phyloP scores from a whole-genome alignment of 768 basidiomycete genomes.

The Xanthoconium purpureum region DNA sequence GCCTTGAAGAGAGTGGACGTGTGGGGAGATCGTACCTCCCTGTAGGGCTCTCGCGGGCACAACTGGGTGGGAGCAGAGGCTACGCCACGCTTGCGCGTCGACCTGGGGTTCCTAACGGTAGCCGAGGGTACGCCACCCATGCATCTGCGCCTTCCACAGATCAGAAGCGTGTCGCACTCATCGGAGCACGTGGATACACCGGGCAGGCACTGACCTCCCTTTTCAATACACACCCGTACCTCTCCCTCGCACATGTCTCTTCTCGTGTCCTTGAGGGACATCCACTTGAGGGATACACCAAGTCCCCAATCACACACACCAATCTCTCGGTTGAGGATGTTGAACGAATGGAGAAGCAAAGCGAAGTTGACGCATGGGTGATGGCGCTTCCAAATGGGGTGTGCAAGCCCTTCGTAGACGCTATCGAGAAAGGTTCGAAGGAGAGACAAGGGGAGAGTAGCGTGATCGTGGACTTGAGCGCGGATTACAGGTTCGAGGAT shows the following conservation, averaged over 20 bases:
- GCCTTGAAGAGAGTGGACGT: conserved; percentile 71
- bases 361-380: conserved; percentile 96
- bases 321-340: conserved; percentile 80
- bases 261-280: conserved; percentile 90
- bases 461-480: conserved; percentile 88
- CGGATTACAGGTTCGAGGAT: conserved; percentile 93
- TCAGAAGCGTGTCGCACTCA: conserved; percentile 87
- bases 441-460: conserved; percentile 50
- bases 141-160: conserved; percentile 47
- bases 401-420: conserved; percentile 95
- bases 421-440: conserved; percentile 73
- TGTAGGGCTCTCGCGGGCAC: conserved; percentile 17
- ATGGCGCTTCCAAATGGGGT: conserved; percentile 99
- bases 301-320: conserved; percentile 67
- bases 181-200: conserved; percentile 95
- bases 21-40: conserved; percentile 90
- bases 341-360: conserved; percentile 81
- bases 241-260: conserved; percentile 92
- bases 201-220: conserved; percentile 88
- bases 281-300: conserved; percentile 77
- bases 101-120: conserved; percentile 40
- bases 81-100: conserved; percentile 28
- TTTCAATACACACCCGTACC: conserved; percentile 83
- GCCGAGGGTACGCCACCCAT: conserved; percentile 80
- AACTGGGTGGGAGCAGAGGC: conserved; percentile 21